Evolutionary conservation across 441 rosid genomes (phyloP).

Genomic region (Croton setiger): DNA sequence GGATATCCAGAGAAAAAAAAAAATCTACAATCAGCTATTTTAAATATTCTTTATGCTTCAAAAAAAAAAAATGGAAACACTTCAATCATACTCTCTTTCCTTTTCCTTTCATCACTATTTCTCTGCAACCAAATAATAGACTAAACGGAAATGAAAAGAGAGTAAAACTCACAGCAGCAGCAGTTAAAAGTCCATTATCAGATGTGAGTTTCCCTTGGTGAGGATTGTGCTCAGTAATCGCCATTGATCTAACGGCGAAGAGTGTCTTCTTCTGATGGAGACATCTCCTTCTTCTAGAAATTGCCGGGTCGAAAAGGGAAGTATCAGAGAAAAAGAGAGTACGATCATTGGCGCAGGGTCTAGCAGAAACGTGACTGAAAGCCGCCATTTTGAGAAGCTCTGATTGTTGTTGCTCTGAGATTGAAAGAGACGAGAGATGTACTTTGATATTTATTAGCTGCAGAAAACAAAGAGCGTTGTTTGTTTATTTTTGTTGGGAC

Average conservation of each 20-base stretch:
- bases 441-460: background rate
- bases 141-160: background rate
- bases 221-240: conserved; percentile 22
- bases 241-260: conserved; percentile 39
- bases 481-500: background rate
- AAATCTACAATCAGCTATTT: no score
- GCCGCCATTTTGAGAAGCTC: conserved; percentile 12
- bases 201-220: conserved; percentile 25
- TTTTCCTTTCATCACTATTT: conserved; percentile 2
- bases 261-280: conserved; percentile 13
- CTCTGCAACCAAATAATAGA: conserved; percentile 19
- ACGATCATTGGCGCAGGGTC: conserved; percentile 4
- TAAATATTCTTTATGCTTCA: no score
- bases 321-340: conserved; percentile 19
- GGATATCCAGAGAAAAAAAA: no score
- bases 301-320: background rate
- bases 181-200: conserved; percentile 35
- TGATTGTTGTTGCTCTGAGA: background rate
- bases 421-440: background rate
- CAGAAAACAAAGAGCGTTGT: no score
- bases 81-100: no score
- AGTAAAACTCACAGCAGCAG: conserved; percentile 30
- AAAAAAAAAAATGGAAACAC: no score
- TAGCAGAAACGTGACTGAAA: conserved; percentile 7
- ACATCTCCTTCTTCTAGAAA: conserved; percentile 10